phyloP scores from a whole-genome alignment of 1,284 basidiomycete species.

The Sanghuangporus baumii region DNA sequence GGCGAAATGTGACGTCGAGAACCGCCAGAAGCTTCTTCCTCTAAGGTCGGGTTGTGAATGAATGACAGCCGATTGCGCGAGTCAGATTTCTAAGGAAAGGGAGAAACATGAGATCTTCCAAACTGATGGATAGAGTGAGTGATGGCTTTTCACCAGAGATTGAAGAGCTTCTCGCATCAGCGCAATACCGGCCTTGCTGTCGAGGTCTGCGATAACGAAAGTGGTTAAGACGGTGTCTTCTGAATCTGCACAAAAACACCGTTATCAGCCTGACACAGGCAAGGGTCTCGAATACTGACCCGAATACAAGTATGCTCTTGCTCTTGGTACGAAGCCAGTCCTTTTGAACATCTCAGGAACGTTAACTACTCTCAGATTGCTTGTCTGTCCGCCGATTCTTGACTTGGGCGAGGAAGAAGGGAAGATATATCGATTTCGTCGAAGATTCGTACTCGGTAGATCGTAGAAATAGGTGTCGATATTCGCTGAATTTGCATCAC shows the following conservation, averaged over 20 bases:
- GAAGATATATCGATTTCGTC: conserved; percentile 71
- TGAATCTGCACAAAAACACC: conserved; percentile 28
- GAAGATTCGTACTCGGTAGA: conserved; percentile 61
- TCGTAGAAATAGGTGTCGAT: conserved; percentile 87
- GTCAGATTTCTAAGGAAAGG: conserved; percentile 33
- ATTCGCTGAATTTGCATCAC: conserved; percentile 44
- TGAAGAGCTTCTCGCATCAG: conserved; percentile 59
- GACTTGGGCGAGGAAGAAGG: conserved; percentile 25
- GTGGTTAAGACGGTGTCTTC: conserved; percentile 44
- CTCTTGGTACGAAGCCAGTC: conserved; percentile 32
- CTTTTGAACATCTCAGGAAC: conserved; percentile 43
- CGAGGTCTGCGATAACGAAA: conserved; percentile 78
- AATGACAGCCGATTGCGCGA: conserved; percentile 52
- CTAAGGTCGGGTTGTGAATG: conserved; percentile 50
- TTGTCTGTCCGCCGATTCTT: conserved; percentile 30
- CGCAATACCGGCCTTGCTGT: conserved; percentile 50
- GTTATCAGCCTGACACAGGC: background rate
- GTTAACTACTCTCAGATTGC: conserved; percentile 45
- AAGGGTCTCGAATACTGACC: conserved; percentile 30
- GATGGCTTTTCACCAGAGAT: conserved; percentile 50
- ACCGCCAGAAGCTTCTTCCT: conserved; percentile 1
- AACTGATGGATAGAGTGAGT: background rate
- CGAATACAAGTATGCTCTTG: conserved; percentile 58
- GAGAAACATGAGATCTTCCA: background rate
- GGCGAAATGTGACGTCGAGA: conserved; percentile 19